Percentiles rank a stretch among this genome's conserved stretches.
These are phyloP conservation scores for Kwoniella dejecticola DNA, from an alignment of 768 basidiomycete species.

Conservation along the genomic window DNA sequence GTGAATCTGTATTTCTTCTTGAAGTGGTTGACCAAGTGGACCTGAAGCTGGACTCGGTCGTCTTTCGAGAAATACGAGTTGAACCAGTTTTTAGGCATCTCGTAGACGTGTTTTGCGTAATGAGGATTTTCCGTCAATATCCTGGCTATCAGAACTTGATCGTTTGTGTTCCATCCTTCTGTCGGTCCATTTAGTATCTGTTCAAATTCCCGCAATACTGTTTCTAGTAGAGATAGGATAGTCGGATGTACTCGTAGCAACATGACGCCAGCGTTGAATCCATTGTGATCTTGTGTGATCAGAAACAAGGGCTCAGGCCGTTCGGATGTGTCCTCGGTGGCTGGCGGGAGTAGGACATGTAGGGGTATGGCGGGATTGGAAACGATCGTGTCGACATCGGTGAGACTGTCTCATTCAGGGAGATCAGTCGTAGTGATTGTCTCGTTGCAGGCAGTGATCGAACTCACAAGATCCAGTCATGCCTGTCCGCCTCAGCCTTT, in stretches of 20 bases:
- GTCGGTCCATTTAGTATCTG: background rate
- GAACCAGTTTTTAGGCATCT: slow-evolving; percentile 23
- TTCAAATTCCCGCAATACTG: too few relatives aligned
- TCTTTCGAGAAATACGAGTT: slow-evolving; percentile 18
- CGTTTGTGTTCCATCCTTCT: background rate
- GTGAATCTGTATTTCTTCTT: slow-evolving; percentile 6
- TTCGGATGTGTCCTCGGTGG: background rate
- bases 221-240: slow-evolving; percentile 6
- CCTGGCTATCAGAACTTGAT: slow-evolving; percentile 3
- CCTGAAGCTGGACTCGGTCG: slow-evolving; percentile 13
- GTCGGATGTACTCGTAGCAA: slow-evolving; percentile 14
- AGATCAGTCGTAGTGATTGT: background rate
- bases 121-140: background rate
- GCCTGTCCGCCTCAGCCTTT: slow-evolving; percentile 1
- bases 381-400: slow-evolving; percentile 29
- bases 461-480: slow-evolving; percentile 34
- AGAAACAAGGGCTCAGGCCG: slow-evolving; percentile 22
- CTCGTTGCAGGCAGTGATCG: background rate
- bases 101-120: slow-evolving; percentile 11
- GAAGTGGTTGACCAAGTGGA: slow-evolving; percentile 19
- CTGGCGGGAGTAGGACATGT: slow-evolving; percentile 19
- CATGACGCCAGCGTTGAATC: slow-evolving; percentile 30
- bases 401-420: slow-evolving; percentile 4
- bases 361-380: slow-evolving; percentile 28
- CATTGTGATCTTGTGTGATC: slow-evolving; percentile 30